Base-by-base conservation (phyloP, 2,329 filamentous ascomycete species). In the Xylaria polymorpha region DNA sequence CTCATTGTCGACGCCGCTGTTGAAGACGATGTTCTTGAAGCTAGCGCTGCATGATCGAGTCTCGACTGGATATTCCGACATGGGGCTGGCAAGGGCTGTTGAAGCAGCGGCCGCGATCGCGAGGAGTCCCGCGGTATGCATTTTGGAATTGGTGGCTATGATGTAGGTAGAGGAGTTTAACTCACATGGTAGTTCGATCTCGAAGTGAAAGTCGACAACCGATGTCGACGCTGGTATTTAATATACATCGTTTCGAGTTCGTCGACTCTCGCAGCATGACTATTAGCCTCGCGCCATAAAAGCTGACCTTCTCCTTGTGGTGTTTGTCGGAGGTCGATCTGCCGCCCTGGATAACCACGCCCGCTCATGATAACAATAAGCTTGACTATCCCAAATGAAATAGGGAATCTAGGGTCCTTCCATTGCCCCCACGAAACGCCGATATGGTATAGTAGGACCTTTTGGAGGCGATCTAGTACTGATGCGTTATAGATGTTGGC, bases 21-120 rank as follows among this genome's bases (percentile, higher is more conserved):
- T 46, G 44, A 46, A 46, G n/a, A 46, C 44, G n/a, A 10, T 22
- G 9, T 46, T 46, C 44, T 46, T 46, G 44, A 46, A 46, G n/a
- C n/a, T 10, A 9, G 18, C 7, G n/a, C 7, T 12, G n/a, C 44
- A 46, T 46, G 44, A 46, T 46, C 44, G 44, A 46, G 44, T 22
- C 44, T 46, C 44, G 44, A 46, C n/a, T 22, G n/a, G 9, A 46
- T n/a, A 46, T 22, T 46, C 10, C 8, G 2, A 46, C n/a, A 9
- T 9, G 3, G 44, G 44, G 44, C 44, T 22, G 9, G 44, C 44
- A 46, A 46, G 18, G 6, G n/a, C 8, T 1, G 44, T 46, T n/a
- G 44, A 46, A 22, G 44, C 44, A 3, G 44, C 44, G n/a, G 7
- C 44, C n/a, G n/a, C 44, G n/a, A n/a, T n/a, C 5, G 43, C 9